Percentiles rank a stretch among this genome's conserved stretches.
Evolutionary conservation across 352 stramenopile species (phyloP).

Genomic region (Phytophthora lateralis): DNA sequence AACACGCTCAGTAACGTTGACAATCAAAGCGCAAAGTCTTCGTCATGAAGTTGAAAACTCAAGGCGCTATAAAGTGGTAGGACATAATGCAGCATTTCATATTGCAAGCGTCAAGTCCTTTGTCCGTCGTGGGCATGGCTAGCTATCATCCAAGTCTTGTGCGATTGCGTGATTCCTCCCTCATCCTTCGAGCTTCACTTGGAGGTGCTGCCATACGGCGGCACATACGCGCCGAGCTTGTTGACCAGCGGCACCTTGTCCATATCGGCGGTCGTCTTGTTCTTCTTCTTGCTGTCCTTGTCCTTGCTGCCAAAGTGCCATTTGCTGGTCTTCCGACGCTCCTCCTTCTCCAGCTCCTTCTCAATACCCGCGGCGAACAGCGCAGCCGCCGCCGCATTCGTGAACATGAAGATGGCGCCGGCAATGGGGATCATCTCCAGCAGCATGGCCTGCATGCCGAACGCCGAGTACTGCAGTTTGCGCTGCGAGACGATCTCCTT

Average conservation of each 20-base stretch:
- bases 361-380: constrained; percentile 63
- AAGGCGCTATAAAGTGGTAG: too few species aligned
- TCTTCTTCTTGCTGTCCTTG: constrained; percentile 19
- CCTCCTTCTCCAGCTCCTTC: constrained; percentile 38
- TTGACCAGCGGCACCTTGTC: constrained; percentile 39
- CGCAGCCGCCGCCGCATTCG: constrained; percentile 59
- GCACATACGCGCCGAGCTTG: constrained; percentile 35
- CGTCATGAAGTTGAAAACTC: too few species aligned
- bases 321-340: constrained; percentile 23
- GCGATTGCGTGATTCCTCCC: background rate
- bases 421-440: constrained; percentile 65
- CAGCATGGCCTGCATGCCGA: constrained; percentile 60
- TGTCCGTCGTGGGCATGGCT: too few species aligned
- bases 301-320: constrained; percentile 24
- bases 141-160: too few species aligned
- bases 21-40: too few species aligned
- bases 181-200: constrained; percentile 19
- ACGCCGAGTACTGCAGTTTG: constrained; percentile 53
- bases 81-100: too few species aligned
- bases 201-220: constrained; percentile 36
- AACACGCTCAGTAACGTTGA: too few species aligned
- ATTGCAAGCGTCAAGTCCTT: too few species aligned
- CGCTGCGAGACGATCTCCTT: constrained; percentile 44
- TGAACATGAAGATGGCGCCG: constrained; percentile 61
- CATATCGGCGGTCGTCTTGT: constrained; percentile 10